phyloP scores from a whole-genome alignment of 768 basidiomycete genomes.

The Hericium erinaceus region DNA sequence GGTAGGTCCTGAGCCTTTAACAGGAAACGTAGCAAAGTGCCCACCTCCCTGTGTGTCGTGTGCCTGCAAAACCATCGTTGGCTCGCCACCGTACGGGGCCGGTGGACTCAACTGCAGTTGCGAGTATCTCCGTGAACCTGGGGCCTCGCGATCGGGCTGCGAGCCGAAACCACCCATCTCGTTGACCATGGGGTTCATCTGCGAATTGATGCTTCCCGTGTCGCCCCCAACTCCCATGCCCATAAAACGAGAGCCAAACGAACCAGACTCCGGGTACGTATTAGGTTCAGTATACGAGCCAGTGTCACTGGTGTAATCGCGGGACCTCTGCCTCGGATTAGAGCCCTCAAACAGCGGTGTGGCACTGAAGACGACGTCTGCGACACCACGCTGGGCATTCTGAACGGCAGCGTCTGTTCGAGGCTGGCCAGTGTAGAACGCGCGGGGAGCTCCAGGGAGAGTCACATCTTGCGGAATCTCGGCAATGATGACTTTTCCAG shows the following conservation, averaged over 20 bases:
- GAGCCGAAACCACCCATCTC: neutral
- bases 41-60: constrained; percentile 23
- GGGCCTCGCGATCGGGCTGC: neutral
- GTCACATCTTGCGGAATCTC: constrained; percentile 75
- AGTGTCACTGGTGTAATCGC: neutral
- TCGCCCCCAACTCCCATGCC: neutral
- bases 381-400: constrained; percentile 52
- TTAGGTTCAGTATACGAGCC: neutral
- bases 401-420: constrained; percentile 51
- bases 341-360: constrained; percentile 21
- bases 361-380: constrained; percentile 40
- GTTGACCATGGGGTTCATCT: neutral
- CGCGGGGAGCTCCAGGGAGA: constrained; percentile 68
- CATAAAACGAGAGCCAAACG: neutral
- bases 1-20: constrained; percentile 26
- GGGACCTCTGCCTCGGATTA: neutral
- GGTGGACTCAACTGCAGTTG: too few species aligned
- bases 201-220: neutral
- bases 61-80: too few species aligned
- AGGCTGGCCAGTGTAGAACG: constrained; percentile 59
- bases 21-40: constrained; percentile 63
- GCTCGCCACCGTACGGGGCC: too few species aligned
- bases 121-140: neutral
- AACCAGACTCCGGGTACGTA: neutral
- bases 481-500: constrained; percentile 41